Evolutionary conservation across 139 green algal species (phyloP).

Genomic region (Pleodorina starrii): DNA sequence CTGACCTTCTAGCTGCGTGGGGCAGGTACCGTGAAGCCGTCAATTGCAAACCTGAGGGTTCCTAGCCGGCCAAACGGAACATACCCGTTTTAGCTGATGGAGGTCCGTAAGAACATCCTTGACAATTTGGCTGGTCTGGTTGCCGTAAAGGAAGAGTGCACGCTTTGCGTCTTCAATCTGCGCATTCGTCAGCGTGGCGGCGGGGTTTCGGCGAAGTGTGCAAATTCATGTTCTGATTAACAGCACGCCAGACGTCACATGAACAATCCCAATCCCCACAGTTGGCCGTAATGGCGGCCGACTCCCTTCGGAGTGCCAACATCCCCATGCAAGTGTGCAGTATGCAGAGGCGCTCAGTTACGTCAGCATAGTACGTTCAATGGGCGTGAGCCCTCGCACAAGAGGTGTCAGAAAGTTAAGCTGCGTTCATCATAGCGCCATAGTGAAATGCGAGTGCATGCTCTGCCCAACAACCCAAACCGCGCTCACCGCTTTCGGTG

Average conservation of each 20-base stretch:
- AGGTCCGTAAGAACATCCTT: constrained; percentile 85
- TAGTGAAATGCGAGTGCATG: not conserved
- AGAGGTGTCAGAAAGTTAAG: constrained; percentile 60
- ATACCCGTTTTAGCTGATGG: constrained; percentile 85
- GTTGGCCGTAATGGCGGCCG: too few species aligned
- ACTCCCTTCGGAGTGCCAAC: too few species aligned
- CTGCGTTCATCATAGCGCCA: constrained; percentile 25
- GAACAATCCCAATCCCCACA: too few species aligned
- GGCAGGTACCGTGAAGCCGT: too few species aligned
- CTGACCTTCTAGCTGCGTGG: constrained; percentile 73
- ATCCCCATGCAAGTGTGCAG: constrained; percentile 4
- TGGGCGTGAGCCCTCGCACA: constrained; percentile 37
- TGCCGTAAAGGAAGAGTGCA: constrained; percentile 79
- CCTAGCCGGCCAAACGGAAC: constrained; percentile 19
- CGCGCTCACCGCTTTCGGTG: constrained; percentile 82
- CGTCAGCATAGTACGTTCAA: constrained; percentile 40
- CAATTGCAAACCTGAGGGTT: too few species aligned
- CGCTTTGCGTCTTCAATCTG: constrained; percentile 88
- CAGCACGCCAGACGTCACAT: too few species aligned
- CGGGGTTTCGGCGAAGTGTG: too few species aligned
- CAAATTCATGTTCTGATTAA: too few species aligned
- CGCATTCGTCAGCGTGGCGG: not conserved
- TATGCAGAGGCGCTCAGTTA: constrained; percentile 39
- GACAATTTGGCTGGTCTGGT: constrained; percentile 79
- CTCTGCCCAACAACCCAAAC: not conserved